These are phyloP conservation scores for Daldinia concentrica DNA, from an alignment of 495 filamentous ascomycete species.

Conservation along the genomic window DNA sequence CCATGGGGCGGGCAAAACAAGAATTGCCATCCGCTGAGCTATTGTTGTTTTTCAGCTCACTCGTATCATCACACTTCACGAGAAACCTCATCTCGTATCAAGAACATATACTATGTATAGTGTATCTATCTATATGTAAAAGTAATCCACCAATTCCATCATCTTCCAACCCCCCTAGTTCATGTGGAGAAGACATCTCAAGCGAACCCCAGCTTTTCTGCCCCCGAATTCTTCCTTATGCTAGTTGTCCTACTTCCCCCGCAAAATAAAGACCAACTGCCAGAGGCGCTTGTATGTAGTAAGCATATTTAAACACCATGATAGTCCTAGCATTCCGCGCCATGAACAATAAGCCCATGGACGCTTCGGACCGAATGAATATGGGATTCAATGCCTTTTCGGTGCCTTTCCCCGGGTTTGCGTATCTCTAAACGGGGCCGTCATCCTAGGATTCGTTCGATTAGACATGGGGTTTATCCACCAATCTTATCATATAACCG, in stretches of 20 bases:
- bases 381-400: conserved; percentile 26
- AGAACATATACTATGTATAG: background rate
- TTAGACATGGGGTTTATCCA: conserved; percentile 26
- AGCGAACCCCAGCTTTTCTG: conserved; percentile 40
- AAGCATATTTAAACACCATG: conserved; percentile 16
- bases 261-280: conserved; percentile 27
- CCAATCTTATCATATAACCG: conserved; percentile 30
- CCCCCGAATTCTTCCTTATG: background rate
- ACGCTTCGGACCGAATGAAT: conserved; percentile 36
- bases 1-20: background rate
- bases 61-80: background rate
- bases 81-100: conserved; percentile 4
- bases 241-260: conserved; percentile 20
- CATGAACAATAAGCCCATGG: conserved; percentile 17
- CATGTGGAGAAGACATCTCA: conserved; percentile 31
- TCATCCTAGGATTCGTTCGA: conserved; percentile 18
- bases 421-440: conserved; percentile 30
- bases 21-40: background rate
- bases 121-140: background rate
- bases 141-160: background rate
- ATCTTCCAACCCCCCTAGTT: background rate
- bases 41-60: background rate
- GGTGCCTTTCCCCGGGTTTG: conserved; percentile 37
- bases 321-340: conserved; percentile 14
- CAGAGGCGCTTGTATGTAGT: conserved; percentile 22